phyloP scores from a whole-genome alignment of 306 rosid species.

The Casuarina glauca region DNA sequence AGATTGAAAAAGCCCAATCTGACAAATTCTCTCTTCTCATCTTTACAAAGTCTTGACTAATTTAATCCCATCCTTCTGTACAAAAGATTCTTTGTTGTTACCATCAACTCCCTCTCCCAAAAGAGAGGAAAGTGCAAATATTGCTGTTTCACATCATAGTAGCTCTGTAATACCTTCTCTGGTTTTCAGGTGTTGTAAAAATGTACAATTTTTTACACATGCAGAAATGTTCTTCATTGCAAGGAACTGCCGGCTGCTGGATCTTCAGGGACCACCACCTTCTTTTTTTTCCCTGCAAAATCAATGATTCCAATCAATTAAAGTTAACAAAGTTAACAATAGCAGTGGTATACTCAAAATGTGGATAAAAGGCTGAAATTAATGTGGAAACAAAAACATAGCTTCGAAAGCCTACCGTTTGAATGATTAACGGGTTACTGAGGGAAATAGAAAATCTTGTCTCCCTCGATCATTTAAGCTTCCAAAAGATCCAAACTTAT shows the following conservation, averaged over 20 bases:
- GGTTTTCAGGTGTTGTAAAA: conserved; percentile 18
- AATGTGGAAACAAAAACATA: neutral
- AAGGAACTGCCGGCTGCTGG: conserved; percentile 25
- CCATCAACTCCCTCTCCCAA: conserved; percentile 24
- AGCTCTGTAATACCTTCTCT: neutral
- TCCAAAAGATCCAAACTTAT: neutral
- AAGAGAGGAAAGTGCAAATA: neutral
- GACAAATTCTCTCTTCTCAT: conserved; percentile 18
- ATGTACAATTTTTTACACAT: conserved; percentile 31
- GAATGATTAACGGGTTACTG: conserved; percentile 9
- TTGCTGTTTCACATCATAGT: neutral
- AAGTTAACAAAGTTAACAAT: conserved; percentile 1
- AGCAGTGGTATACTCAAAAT: neutral
- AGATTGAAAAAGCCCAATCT: conserved; percentile 4
- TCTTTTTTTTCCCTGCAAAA: neutral
- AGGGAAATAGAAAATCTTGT: neutral
- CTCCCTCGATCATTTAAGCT: conserved; percentile 1
- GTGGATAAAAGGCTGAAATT: conserved; percentile 2
- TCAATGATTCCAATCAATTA: neutral
- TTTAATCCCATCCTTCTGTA: conserved; percentile 33
- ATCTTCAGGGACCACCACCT: conserved; percentile 17
- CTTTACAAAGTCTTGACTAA: neutral
- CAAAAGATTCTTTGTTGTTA: conserved; percentile 23
- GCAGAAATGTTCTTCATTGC: conserved; percentile 20
- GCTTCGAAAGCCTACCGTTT: conserved; percentile 15